Conservation (phyloP, 192 early-diverging fungal genomes). For the Backusella psychrophila region DNA sequence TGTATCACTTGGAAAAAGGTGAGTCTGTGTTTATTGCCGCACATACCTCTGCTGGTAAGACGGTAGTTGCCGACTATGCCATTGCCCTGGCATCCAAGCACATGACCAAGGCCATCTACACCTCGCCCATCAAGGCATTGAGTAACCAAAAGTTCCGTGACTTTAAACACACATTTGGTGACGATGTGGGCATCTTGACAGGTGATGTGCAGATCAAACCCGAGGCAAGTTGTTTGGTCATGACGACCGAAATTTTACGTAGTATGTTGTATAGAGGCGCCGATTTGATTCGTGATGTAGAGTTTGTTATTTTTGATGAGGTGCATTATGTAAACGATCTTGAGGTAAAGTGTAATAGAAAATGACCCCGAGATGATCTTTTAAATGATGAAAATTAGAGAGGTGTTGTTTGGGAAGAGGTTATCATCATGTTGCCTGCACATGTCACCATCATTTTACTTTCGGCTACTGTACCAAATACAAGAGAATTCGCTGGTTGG, state of each 20-base stretch:
- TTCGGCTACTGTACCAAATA: conserved; percentile 97
- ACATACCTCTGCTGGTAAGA: conserved; percentile 98
- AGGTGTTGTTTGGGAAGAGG: conserved; percentile 99
- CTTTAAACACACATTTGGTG: conserved; percentile 83
- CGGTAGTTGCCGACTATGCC: conserved; percentile 98
- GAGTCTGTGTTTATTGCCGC: conserved; percentile 98
- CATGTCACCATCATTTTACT: conserved; percentile 94
- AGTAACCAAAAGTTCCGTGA: conserved; percentile 99
- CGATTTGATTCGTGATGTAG: conserved; percentile 94
- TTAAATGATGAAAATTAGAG: conserved; percentile 38
- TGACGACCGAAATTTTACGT: conserved; percentile 98
- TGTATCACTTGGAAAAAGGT: conserved; percentile 93
- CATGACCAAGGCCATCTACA: conserved; percentile 97
- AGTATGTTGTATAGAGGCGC: conserved; percentile 98
- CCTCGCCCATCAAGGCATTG: conserved; percentile 98
- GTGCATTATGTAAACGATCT: conserved; percentile 97
- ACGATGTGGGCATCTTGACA: conserved; percentile 95
- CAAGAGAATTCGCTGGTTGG: conserved; percentile 99
- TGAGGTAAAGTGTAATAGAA: conserved; percentile 24
- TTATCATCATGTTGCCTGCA: conserved; percentile 97
- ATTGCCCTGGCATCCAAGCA: conserved; percentile 92
- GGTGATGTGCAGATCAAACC: conserved; percentile 97
- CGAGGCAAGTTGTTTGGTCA: conserved; percentile 95
- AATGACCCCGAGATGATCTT: too few relatives aligned
- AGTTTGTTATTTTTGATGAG: conserved; percentile 99